phyloP scores from a whole-genome alignment of 2,329 filamentous ascomycete genomes.

The Bipolaris gigantea region DNA sequence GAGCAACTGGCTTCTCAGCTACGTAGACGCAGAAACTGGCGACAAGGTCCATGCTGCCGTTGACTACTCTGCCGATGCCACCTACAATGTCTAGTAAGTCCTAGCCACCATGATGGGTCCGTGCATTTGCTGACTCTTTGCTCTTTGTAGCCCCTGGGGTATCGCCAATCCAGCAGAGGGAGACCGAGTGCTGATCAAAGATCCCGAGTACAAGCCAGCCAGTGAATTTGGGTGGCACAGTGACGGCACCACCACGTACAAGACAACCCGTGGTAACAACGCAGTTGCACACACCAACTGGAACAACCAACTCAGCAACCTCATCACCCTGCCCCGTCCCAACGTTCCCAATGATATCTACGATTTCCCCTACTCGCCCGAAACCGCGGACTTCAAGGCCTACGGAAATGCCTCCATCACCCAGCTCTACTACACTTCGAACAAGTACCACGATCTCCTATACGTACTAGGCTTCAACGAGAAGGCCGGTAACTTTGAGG shows the following conservation, averaged over 20 bases:
- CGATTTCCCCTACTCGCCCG: conserved; percentile 33
- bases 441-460: conserved; percentile 62
- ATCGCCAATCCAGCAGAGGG: conserved; percentile 59
- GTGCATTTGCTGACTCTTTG: conserved; percentile 6
- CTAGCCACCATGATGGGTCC: background rate
- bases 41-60: conserved; percentile 57
- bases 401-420: conserved; percentile 60
- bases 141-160: conserved; percentile 49
- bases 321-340: conserved; percentile 57
- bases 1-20: conserved; percentile 62
- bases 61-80: conserved; percentile 60
- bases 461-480: conserved; percentile 62
- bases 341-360: conserved; percentile 50
- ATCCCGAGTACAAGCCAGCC: conserved; percentile 53
- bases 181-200: conserved; percentile 47
- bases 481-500: conserved; percentile 62
- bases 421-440: conserved; percentile 64
- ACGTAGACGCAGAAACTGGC: conserved; percentile 56
- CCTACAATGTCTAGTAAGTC: conserved; percentile 57
- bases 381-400: conserved; percentile 24
- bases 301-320: conserved; percentile 43
- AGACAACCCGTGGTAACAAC: conserved; percentile 62
- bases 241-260: conserved; percentile 54
- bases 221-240: conserved; percentile 60
- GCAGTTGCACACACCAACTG: conserved; percentile 59